Percentiles rank a stretch among this genome's conserved stretches.
phyloP scores from a whole-genome alignment of 768 basidiomycete genomes.

The Hebeloma cylindrosporum region DNA sequence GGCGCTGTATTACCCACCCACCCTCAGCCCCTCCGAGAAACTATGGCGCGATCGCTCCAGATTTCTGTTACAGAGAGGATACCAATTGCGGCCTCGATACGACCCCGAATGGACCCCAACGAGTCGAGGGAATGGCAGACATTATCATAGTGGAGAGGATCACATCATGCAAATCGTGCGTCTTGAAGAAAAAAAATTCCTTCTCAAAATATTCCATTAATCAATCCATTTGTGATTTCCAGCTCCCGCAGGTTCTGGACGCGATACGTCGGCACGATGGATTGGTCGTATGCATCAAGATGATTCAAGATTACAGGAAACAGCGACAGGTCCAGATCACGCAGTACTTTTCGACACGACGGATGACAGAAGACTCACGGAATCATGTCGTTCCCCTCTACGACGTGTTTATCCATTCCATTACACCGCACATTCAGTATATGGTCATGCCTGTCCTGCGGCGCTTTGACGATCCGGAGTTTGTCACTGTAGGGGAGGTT shows the following conservation, averaged over 20 bases:
- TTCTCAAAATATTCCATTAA: background rate
- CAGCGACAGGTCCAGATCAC: conserved; percentile 25
- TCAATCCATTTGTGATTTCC: background rate
- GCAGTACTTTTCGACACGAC: conserved; percentile 24
- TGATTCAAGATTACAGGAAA: conserved; percentile 24
- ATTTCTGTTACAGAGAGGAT: conserved; percentile 26
- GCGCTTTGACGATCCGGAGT: conserved; percentile 35
- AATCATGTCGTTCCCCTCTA: conserved; percentile 29
- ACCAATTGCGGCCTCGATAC: conserved; percentile 29
- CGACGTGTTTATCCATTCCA: conserved; percentile 21
- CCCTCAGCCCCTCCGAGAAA: conserved; percentile 25
- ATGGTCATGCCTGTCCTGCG: conserved; percentile 40
- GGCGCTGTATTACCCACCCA: conserved; percentile 23
- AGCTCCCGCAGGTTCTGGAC: conserved; percentile 31
- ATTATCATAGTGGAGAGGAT: conserved; percentile 26
- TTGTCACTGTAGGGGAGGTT: conserved; percentile 25
- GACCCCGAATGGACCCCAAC: conserved; percentile 26
- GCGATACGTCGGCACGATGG: conserved; percentile 26
- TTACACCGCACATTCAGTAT: conserved; percentile 25
- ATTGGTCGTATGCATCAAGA: conserved; percentile 30
- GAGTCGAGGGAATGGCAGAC: conserved; percentile 22
- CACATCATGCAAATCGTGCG: conserved; percentile 28
- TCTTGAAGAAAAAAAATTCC: conserved; percentile 1
- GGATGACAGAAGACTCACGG: conserved; percentile 20
- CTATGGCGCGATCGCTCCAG: conserved; percentile 29